Percentiles rank a stretch among this genome's conserved stretches.
phyloP scores from a whole-genome alignment of 192 early-diverging fungal genomes.

The Coemansia biformis region DNA sequence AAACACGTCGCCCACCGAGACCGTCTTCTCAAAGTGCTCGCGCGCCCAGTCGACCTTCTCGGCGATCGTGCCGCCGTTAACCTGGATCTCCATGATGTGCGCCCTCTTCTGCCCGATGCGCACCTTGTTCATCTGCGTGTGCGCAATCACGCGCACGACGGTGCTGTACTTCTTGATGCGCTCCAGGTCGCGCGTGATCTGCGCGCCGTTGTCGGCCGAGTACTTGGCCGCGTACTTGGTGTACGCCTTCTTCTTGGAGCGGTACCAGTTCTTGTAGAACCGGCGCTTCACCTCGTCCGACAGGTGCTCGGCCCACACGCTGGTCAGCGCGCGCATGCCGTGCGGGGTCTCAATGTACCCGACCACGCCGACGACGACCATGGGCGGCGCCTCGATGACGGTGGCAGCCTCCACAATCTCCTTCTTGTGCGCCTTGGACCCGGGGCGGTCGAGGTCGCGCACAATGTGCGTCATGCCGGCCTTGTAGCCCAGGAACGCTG shows the following conservation, averaged over 20 bases:
- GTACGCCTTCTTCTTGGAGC: conserved; percentile 99
- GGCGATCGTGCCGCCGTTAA: conserved; percentile 95
- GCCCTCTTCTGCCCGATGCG: conserved; percentile 98
- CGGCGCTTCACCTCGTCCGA: conserved; percentile 96
- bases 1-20: conserved; percentile 85
- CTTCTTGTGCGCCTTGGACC: conserved; percentile 99
- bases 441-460: conserved; percentile 97
- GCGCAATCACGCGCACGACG: conserved; percentile 94
- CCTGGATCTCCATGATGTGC: conserved; percentile 98
- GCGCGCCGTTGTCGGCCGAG: conserved; percentile 74
- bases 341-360: conserved; percentile 99
- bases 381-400: conserved; percentile 95
- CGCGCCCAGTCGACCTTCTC: conserved; percentile 98
- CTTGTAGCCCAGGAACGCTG: conserved; percentile 99
- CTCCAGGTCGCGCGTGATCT: conserved; percentile 87
- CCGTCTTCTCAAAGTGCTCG: conserved; percentile 95
- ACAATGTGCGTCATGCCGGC: conserved; percentile 99
- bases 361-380: conserved; percentile 97
- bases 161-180: conserved; percentile 99
- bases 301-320: conserved; percentile 99
- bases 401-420: conserved; percentile 99
- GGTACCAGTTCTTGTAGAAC: conserved; percentile 99
- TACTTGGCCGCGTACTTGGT: conserved; percentile 99
- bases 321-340: conserved; percentile 95
- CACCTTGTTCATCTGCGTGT: conserved; percentile 96